Conservation (phyloP, 2,329 filamentous ascomycete species). For the Ceratocystis alfenasii region DNA sequence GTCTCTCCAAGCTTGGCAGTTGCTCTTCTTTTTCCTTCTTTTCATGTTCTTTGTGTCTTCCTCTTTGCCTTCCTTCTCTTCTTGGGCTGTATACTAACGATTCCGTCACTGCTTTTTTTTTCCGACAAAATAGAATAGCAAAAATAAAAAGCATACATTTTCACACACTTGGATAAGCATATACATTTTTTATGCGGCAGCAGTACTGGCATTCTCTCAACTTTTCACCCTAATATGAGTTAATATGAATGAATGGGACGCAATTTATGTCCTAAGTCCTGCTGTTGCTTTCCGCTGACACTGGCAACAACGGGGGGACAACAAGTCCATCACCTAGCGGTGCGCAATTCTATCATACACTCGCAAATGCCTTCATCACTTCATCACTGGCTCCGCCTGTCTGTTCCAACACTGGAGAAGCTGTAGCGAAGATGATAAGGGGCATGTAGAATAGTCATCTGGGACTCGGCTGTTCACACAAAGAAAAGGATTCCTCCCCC, state of each 20-base stretch:
- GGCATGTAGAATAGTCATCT: neutral
- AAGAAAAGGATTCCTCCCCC: neutral
- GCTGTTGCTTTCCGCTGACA: neutral
- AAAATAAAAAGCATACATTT: too few relatives aligned
- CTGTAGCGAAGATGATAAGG: too few relatives aligned
- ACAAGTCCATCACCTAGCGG: neutral
- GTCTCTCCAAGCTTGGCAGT: neutral
- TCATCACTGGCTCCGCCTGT: too few relatives aligned
- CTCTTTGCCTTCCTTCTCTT: neutral
- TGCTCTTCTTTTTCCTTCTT: conserved; percentile 11
- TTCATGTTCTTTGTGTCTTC: neutral
- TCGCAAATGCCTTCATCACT: too few relatives aligned
- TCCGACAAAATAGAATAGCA: neutral
- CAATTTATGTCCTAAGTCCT: neutral
- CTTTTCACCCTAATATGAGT: too few relatives aligned
- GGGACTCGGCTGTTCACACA: conserved; percentile 4
- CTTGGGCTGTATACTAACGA: neutral
- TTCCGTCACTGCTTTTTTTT: neutral
- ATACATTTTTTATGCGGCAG: too few relatives aligned
- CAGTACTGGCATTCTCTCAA: too few relatives aligned
- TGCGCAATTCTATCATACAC: neutral
- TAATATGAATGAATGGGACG: too few relatives aligned
- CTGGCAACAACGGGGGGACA: neutral
- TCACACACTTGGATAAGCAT: too few relatives aligned
- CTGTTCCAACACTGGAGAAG: too few relatives aligned